Conservation (phyloP, 768 basidiomycete genomes). For the Kwoniella europaea region DNA sequence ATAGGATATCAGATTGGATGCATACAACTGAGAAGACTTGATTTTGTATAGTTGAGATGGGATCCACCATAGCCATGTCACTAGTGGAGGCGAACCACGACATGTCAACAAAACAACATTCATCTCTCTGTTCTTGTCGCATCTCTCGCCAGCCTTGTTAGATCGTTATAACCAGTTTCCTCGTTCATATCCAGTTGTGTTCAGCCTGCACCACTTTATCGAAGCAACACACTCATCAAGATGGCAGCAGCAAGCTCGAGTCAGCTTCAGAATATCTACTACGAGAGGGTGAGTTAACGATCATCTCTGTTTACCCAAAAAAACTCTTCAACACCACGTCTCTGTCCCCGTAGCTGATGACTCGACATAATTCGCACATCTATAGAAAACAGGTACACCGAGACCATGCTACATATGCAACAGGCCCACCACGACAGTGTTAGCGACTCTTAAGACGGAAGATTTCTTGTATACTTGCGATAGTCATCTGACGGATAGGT, state of each 20-base stretch:
- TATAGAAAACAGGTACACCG: conserved; percentile 75
- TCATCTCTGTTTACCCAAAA: too few relatives aligned
- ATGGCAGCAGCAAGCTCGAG: conserved; percentile 9
- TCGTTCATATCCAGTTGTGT: too few relatives aligned
- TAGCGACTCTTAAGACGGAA: conserved; percentile 78
- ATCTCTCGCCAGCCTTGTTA: too few relatives aligned
- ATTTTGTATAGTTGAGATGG: not conserved
- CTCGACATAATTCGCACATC: not conserved
- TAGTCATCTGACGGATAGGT: conserved; percentile 76
- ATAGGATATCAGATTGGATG: not conserved
- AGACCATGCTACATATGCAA: conserved; percentile 69
- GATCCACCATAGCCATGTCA: not conserved
- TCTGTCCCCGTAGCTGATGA: not conserved
- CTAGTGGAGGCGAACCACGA: conserved; percentile 2
- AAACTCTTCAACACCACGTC: not conserved
- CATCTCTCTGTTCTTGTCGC: too few relatives aligned
- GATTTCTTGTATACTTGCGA: conserved; percentile 89
- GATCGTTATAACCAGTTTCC: too few relatives aligned
- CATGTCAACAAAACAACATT: not conserved
- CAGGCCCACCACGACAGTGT: conserved; percentile 78
- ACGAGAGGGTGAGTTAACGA: conserved; percentile 70
- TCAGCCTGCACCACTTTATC: too few relatives aligned
- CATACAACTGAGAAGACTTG: not conserved
- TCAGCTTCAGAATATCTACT: conserved; percentile 72
- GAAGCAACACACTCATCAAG: too few relatives aligned